Percentiles rank a stretch among this genome's conserved stretches.
Evolutionary conservation across 257 asterid species (phyloP).

Genomic region (Anisodus tanguticus): DNA sequence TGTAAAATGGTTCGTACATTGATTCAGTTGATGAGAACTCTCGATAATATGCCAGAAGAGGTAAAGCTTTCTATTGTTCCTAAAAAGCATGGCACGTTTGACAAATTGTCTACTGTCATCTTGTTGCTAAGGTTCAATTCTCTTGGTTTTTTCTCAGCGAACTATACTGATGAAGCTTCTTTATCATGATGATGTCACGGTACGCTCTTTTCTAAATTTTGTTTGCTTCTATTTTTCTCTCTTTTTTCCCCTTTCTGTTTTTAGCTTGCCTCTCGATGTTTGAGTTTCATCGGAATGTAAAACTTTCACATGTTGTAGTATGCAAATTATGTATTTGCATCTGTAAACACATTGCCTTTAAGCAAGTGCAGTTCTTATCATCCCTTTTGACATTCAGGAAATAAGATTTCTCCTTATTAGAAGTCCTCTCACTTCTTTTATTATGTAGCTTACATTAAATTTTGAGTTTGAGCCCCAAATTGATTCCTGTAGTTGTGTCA

Average conservation of each 20-base stretch:
- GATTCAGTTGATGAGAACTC: constrained; percentile 89
- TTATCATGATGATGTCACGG: constrained; percentile 87
- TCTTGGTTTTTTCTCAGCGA: constrained; percentile 64
- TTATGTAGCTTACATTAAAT: neutral
- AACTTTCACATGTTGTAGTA: neutral
- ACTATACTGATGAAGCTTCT: constrained; percentile 93
- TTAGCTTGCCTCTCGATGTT: constrained; percentile 1
- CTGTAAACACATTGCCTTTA: neutral
- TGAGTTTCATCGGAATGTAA: neutral
- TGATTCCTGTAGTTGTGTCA: neutral
- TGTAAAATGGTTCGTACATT: constrained; percentile 93
- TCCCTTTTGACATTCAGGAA: neutral
- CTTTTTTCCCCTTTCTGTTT: neutral
- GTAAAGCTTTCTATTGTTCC: constrained; percentile 43
- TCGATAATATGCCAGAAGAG: constrained; percentile 97
- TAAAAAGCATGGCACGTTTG: neutral
- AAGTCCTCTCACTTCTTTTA: neutral
- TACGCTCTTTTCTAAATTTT: constrained; percentile 44
- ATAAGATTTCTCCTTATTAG: neutral
- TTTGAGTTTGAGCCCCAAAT: constrained; percentile 3
- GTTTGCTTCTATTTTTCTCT: neutral
- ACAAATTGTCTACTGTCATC: constrained; percentile 6
- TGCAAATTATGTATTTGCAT: neutral
- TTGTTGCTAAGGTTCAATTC: neutral
- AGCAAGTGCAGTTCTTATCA: neutral